These are phyloP conservation scores for Pythium rishiriense DNA, from an alignment of 352 stramenopile genomes.

Conservation along the genomic window DNA sequence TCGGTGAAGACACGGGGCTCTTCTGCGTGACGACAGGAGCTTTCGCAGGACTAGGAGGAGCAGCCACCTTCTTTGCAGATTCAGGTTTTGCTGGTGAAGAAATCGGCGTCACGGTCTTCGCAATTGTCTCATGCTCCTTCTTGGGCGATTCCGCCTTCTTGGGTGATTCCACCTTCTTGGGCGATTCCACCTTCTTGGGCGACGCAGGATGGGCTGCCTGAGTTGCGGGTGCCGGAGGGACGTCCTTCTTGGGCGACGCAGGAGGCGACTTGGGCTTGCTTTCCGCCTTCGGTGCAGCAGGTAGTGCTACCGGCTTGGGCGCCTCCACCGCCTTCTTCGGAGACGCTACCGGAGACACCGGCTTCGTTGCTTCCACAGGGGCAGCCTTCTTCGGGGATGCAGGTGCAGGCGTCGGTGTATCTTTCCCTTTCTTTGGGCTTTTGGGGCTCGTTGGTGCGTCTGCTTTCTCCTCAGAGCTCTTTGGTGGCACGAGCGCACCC, in stretches of 20 bases:
- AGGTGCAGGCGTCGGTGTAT: not conserved
- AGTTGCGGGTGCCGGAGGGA: not conserved
- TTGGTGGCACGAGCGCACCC: slow-evolving; percentile 32
- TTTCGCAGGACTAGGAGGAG: slow-evolving; percentile 6
- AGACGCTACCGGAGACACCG: slow-evolving; percentile 1
- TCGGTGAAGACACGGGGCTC: not conserved
- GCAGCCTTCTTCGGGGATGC: slow-evolving; percentile 1
- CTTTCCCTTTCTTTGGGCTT: slow-evolving; percentile 9
- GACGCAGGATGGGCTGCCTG: slow-evolving; percentile 4
- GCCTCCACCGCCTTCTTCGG: slow-evolving; percentile 10
- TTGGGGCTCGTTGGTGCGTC: slow-evolving; percentile 4
- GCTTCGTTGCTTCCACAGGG: not conserved
- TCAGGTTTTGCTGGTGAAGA: slow-evolving; percentile 11
- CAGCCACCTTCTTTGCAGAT: slow-evolving; percentile 7
- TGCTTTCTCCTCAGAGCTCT: slow-evolving; percentile 9
- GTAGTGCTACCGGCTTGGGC: not conserved
- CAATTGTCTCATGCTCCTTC: slow-evolving; percentile 14
- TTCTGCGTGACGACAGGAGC: slow-evolving; percentile 5
- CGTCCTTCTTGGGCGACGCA: slow-evolving; percentile 25
- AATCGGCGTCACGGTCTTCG: slow-evolving; percentile 1
- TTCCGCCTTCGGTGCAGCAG: slow-evolving; percentile 7
- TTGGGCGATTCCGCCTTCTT: slow-evolving; percentile 19
- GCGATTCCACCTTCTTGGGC: slow-evolving; percentile 28
- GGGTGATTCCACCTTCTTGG: slow-evolving; percentile 18
- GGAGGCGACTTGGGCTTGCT: slow-evolving; percentile 19